Base-by-base conservation (phyloP, 306 rosid species). In the Sphenostylis stenocarpa region DNA sequence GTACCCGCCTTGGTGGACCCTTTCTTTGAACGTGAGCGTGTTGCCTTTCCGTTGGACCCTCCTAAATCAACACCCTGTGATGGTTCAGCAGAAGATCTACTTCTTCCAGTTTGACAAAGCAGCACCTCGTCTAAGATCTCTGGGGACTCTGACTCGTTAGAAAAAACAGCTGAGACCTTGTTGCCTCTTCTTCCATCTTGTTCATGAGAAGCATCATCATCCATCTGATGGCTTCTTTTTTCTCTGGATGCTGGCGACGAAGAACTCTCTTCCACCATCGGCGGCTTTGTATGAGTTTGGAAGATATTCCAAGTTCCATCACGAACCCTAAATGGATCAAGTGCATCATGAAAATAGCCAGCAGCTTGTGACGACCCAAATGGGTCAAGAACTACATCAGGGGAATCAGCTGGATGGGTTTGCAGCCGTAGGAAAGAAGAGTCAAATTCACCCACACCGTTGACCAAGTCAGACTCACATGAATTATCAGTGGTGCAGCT, bases 71-170 rank as follows among this genome's bases (percentile, higher is more conserved):
- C 81, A 47, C 38, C 58, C 2, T 71, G 52, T 69, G 88, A 62
- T 62, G 78, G 21, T 69, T 57, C 77, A 70, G 0, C 28, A 55
- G 23, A 6, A 51, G 55, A 8, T 14, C 43, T 39, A 23, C 14
- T 6, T 41, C 7, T 67, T 43, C 64, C 87, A 52, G 6, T 5
- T 29, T 70, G 82, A 75, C 0, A 83, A 13, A 62, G 75, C 12
- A 87, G 68, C 3, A 87, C 82, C 65, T 87, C 84, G 61, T 87
- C 87, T 51, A 79, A 81, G 44, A 87, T 56, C 64, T 80, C 91
- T 19, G 73, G 29, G 66, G 83, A 4, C 73, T 77, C 88, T 14
- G 71, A 70, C 28, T 77, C 62, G n/a, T 72, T 82, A 23, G 70
- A 62, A 77, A 66, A 70, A 31, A 51, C 51, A 15, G 87, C 91